These are phyloP conservation scores for Aspergillus sp. DNA, from an alignment of 2,329 filamentous ascomycete genomes.

Conservation along the genomic window DNA sequence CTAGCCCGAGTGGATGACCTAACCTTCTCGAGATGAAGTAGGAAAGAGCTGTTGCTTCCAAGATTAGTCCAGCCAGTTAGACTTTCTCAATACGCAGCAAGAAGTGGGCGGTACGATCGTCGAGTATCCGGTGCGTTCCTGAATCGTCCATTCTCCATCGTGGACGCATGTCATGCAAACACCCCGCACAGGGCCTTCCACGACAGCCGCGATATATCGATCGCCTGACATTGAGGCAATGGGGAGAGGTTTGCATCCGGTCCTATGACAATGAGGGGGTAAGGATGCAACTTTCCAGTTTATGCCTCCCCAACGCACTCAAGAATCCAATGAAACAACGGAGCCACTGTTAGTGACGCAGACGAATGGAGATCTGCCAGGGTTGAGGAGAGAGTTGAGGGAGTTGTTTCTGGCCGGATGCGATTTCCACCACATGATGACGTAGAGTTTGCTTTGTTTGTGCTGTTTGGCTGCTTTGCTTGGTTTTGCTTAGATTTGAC, in stretches of 20 bases:
- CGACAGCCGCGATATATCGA: background rate
- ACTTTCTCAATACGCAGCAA: no score
- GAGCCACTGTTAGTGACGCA: background rate
- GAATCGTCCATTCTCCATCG: slow-evolving; percentile 1
- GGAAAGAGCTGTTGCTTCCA: no score
- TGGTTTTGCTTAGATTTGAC: slow-evolving; percentile 10
- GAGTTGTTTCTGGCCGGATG: slow-evolving; percentile 3
- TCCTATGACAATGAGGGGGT: no score
- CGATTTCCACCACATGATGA: slow-evolving; percentile 14
- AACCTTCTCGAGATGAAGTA: no score
- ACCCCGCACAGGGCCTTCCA: background rate
- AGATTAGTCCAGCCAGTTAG: no score
- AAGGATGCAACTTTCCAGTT: no score
- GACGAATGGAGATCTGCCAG: background rate
- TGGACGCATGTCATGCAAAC: background rate
- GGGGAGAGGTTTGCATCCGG: no score
- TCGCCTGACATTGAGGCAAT: background rate
- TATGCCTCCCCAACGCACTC: no score
- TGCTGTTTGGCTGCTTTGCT: slow-evolving; percentile 9
- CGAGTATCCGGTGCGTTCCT: background rate
- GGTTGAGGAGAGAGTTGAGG: background rate
- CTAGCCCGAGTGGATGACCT: background rate
- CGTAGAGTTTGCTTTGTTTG: slow-evolving; percentile 10
- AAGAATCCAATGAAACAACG: no score
- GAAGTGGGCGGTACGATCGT: no score